These are phyloP conservation scores for Penicillium sp. DNA, from an alignment of 2,329 filamentous ascomycete species.

Conservation along the genomic window DNA sequence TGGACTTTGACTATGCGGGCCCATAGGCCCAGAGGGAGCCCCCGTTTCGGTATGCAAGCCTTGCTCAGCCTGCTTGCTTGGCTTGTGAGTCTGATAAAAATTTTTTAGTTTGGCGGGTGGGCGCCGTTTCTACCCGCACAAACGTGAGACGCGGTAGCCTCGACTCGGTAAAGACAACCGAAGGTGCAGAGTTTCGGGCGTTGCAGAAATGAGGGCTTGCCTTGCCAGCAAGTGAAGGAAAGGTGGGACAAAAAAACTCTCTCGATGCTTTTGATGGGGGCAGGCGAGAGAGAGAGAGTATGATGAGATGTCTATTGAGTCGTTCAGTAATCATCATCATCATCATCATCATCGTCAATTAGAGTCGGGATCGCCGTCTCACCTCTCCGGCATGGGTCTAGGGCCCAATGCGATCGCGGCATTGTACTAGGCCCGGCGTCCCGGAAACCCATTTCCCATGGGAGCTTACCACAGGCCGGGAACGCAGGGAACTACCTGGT, in stretches of 20 bases:
- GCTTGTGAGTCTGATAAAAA: neutral
- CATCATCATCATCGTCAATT: neutral
- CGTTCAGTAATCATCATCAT: neutral
- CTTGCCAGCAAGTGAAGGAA: neutral
- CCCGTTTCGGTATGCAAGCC: neutral
- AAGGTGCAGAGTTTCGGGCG: slow-evolving; percentile 17
- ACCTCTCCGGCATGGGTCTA: neutral
- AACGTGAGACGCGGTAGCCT: slow-evolving; percentile 25
- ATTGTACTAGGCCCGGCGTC: slow-evolving; percentile 9
- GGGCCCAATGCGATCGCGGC: neutral
- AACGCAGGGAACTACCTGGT: slow-evolving; percentile 9
- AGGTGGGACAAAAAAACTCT: neutral
- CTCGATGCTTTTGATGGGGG: neutral
- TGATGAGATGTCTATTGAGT: neutral
- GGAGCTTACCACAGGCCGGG: slow-evolving; percentile 26
- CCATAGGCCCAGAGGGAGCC: neutral
- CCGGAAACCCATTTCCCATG: slow-evolving; percentile 14
- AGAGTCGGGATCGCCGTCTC: slow-evolving; percentile 23
- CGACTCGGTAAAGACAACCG: slow-evolving; percentile 32
- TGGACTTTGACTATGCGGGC: neutral
- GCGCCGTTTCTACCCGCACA: slow-evolving; percentile 29
- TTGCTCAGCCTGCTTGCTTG: neutral
- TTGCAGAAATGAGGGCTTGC: neutral
- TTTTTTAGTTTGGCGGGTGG: slow-evolving; percentile 13
- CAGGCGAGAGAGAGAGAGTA: neutral